Base-by-base conservation (phyloP, 176 grass and related monocot genomes). In the Triticum dicoccoides region DNA sequence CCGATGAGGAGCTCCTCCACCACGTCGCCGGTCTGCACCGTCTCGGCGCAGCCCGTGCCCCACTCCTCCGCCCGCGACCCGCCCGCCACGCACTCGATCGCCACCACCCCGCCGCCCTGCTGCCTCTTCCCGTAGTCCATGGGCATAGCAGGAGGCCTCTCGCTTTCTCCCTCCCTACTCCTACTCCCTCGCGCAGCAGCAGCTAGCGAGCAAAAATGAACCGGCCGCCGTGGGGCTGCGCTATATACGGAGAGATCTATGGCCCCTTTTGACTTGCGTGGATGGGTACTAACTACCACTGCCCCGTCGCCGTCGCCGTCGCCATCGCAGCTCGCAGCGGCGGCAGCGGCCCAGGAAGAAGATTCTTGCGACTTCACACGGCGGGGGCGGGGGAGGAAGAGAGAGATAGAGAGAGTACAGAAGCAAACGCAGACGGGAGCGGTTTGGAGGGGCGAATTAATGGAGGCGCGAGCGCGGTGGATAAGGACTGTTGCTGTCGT, bases 71-170 rank as follows among this genome's bases (percentile, higher is more conserved):
- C 93, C 56, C 86, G 87, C 73, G 90, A 90, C 10, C 93, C 91
- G 38, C 93, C 93, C 44, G 93, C 90, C 67, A 95, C 90, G 88
- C 93, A 95, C 90, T 95, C 93, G 76, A 95, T 95, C 88, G 93
- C 93, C 83, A 92, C 90, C 86, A 91, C 86, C 86, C 88, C 23
- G 9, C 88, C 23, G 9, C 51, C 78, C 54, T 82, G 82, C 54
- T 82, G 82, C 72, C 66, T 87, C 84, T 76, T 80, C 89, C 86
- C 81, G 77, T 34, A 24, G 37, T 91, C 86, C 89, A 83, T 83
- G 89, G 83, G 79, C 89, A 89, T 74, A 59, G 0, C 2, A 59
- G 5, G 15, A 7, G 5, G 4, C 29, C 51, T 45, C 37, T 52
- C 13, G 11, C 44, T 3, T 25, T 11, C 47, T 6, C 11, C 15